Conservation (phyloP, 2,329 filamentous ascomycete genomes). For the Paramyrothecium roridum region DNA sequence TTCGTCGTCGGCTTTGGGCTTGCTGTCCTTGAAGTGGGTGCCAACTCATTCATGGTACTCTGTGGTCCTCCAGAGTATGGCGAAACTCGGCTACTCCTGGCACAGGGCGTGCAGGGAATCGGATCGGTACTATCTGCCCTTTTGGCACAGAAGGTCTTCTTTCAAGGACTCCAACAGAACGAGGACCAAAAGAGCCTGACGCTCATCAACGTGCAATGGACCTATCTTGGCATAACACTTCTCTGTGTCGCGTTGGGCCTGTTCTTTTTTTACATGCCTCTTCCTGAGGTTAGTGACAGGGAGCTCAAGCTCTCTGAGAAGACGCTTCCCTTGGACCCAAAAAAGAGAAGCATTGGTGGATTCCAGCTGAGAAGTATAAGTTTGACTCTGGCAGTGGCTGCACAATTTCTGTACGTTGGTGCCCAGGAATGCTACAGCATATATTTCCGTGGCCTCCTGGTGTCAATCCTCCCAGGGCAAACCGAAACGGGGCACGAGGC, state of each 20-base stretch:
- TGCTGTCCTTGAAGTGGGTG: slow-evolving; percentile 74
- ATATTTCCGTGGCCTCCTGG: slow-evolving; percentile 54
- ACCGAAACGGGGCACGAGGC: slow-evolving; percentile 13
- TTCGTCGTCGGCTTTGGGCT: slow-evolving; percentile 77
- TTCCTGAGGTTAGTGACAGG: slow-evolving; percentile 57
- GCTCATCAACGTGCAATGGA: slow-evolving; percentile 77
- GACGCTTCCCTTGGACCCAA: slow-evolving; percentile 46
- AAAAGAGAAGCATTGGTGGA: slow-evolving; percentile 45
- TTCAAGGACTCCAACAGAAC: slow-evolving; percentile 50
- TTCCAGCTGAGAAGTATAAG: slow-evolving; percentile 52
- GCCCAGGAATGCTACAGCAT: slow-evolving; percentile 66
- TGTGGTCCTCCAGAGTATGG: slow-evolving; percentile 72
- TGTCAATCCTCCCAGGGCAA: slow-evolving; percentile 31
- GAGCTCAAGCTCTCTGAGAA: slow-evolving; percentile 49
- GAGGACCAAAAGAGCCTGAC: slow-evolving; percentile 32
- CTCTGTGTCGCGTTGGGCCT: slow-evolving; percentile 69
- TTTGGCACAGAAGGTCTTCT: slow-evolving; percentile 72
- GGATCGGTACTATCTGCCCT: slow-evolving; percentile 70
- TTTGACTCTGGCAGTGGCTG: slow-evolving; percentile 67
- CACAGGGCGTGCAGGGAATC: slow-evolving; percentile 74
- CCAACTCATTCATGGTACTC: slow-evolving; percentile 70
- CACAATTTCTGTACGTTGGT: slow-evolving; percentile 78
- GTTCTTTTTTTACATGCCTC: slow-evolving; percentile 66
- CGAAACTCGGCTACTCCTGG: slow-evolving; percentile 71
- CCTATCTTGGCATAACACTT: slow-evolving; percentile 76